These are phyloP conservation scores for Camellia granthamiana DNA, from an alignment of 148 eudicot genomes.

Conservation along the genomic window DNA sequence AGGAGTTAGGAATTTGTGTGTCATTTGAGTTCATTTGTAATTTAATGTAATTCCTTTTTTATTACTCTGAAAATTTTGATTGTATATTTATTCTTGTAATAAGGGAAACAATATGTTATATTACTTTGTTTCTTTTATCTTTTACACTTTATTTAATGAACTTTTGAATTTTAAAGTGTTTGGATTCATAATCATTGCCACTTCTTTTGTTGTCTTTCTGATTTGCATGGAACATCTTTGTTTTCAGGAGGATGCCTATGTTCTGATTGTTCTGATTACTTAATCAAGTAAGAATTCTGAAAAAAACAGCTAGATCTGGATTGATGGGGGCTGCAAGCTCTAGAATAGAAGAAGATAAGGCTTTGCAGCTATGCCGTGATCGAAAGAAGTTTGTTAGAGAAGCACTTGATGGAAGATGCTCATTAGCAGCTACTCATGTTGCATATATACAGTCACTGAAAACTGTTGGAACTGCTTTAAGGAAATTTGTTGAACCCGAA, in stretches of 20 bases:
- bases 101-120: background rate
- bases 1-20: background rate
- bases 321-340: conserved; percentile 81
- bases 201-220: background rate
- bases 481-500: conserved; percentile 73
- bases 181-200: background rate
- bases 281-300: background rate
- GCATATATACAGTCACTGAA: conserved; percentile 66
- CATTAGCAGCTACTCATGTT: conserved; percentile 76
- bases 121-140: background rate
- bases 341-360: conserved; percentile 82
- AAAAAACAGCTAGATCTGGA: background rate
- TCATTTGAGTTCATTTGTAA: background rate
- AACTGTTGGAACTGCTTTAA: conserved; percentile 62
- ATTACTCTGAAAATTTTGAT: background rate
- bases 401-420: conserved; percentile 95
- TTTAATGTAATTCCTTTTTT: background rate
- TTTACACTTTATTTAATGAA: background rate
- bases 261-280: conserved; percentile 5
- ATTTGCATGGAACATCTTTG: background rate
- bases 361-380: conserved; percentile 75
- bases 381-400: conserved; percentile 77
- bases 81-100: background rate
- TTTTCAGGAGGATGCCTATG: conserved; percentile 17
- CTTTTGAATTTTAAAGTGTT: background rate